phyloP scores from a whole-genome alignment of 441 rosid genomes.

The Erodium moschatum region DNA sequence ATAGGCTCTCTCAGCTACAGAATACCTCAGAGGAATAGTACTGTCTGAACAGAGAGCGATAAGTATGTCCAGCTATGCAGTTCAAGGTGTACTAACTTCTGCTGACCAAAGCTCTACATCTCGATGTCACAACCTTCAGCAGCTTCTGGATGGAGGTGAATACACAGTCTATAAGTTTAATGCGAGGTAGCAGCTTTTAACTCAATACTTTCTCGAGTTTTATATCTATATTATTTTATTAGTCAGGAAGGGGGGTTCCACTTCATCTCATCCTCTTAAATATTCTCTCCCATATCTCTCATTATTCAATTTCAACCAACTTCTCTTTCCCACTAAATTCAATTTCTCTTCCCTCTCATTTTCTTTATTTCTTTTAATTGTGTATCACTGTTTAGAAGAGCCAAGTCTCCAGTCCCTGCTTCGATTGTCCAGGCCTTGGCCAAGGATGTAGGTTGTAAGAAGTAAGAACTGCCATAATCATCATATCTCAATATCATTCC shows the following conservation, averaged over 20 bases:
- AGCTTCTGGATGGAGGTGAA: conserved; percentile 43
- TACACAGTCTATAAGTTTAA: conserved; percentile 57
- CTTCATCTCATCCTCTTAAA: background rate
- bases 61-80: conserved; percentile 40
- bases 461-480: background rate
- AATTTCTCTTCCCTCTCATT: conserved; percentile 5
- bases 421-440: conserved; percentile 6
- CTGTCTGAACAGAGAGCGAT: conserved; percentile 40
- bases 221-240: conserved; percentile 5
- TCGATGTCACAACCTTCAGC: conserved; percentile 54
- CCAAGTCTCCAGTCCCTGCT: background rate
- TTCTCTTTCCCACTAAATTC: background rate
- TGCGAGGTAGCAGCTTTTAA: conserved; percentile 39
- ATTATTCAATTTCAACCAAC: background rate
- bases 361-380: background rate
- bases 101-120: conserved; percentile 48
- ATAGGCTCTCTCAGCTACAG: conserved; percentile 44
- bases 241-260: background rate
- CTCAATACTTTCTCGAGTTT: conserved; percentile 9
- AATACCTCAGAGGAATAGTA: conserved; percentile 43
- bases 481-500: too few species aligned
- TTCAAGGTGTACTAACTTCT: conserved; percentile 60
- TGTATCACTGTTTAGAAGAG: background rate
- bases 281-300: background rate
- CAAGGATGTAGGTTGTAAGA: background rate